A percentile compares a stretch with the other conserved stretches of the same genome.
These are phyloP conservation scores for Astrothelium subdiscretum DNA, from an alignment of 495 filamentous ascomycete species.

Conservation along the genomic window DNA sequence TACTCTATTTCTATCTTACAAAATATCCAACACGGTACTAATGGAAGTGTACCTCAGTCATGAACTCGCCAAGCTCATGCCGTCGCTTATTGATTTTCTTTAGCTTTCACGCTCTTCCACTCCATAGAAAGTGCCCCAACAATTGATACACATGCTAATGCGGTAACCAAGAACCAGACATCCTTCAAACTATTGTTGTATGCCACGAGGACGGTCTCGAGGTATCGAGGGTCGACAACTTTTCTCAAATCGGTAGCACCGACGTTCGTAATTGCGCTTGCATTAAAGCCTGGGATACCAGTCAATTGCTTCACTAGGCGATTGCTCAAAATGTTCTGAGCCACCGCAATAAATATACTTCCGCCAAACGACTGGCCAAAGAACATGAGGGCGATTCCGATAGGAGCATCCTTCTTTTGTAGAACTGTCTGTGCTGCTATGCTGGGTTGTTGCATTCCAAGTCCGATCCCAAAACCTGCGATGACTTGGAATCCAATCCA, in stretches of 20 bases:
- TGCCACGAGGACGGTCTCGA: neutral
- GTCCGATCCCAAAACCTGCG: conserved; percentile 1
- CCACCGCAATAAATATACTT: conserved; percentile 2
- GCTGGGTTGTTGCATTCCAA: conserved; percentile 14
- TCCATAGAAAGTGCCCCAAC: neutral
- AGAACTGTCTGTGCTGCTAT: conserved; percentile 14
- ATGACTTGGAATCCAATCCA: conserved; percentile 8
- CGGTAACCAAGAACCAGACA: neutral
- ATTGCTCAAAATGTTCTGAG: conserved; percentile 1
- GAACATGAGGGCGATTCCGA: neutral
- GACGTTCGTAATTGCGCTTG: neutral
- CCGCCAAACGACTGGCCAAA: conserved; percentile 3
- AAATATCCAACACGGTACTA: no score
- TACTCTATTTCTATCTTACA: no score
- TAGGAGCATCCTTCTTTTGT: neutral
- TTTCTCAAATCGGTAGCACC: conserved; percentile 2
- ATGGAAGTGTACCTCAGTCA: no score
- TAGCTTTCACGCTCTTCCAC: conserved; percentile 2
- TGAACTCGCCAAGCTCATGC: neutral
- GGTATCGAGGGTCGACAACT: neutral
- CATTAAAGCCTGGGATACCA: neutral
- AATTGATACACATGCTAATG: neutral
- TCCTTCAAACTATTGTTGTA: neutral
- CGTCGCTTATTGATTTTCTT: neutral
- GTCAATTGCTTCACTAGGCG: neutral